These are phyloP conservation scores for Tolypocladium cylindrosporum DNA, from an alignment of 2,329 filamentous ascomycete genomes.

Conservation along the genomic window DNA sequence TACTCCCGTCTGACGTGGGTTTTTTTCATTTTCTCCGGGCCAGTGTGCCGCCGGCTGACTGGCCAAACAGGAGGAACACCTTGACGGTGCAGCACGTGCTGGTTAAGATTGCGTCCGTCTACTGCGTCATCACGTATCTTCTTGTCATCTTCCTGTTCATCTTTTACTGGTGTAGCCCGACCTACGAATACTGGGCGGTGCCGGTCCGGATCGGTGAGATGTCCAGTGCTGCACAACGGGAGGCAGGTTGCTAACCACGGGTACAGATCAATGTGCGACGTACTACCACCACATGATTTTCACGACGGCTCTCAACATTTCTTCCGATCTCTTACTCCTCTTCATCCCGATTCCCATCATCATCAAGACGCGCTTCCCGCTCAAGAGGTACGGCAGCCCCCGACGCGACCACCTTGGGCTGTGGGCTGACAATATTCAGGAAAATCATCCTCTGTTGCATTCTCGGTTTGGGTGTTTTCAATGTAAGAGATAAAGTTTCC, in stretches of 20 bases:
- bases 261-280: conserved; percentile 29
- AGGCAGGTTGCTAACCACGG: conserved; percentile 2
- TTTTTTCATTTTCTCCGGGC: background rate
- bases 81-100: conserved; percentile 20
- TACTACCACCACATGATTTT: conserved; percentile 37
- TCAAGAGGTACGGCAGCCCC: conserved; percentile 11
- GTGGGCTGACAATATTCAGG: conserved; percentile 12
- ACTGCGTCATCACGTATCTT: conserved; percentile 33
- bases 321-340: conserved; percentile 33
- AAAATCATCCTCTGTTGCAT: conserved; percentile 44
- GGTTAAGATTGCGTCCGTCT: conserved; percentile 32
- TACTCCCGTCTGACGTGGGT: conserved; percentile 42
- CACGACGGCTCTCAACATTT: conserved; percentile 35
- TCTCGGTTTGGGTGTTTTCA: conserved; percentile 45
- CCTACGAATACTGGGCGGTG: conserved; percentile 40
- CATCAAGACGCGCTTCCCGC: conserved; percentile 26
- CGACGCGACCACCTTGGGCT: background rate
- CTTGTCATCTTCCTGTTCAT: conserved; percentile 40
- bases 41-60: background rate
- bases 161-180: conserved; percentile 43
- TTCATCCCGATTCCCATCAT: conserved; percentile 35
- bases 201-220: conserved; percentile 25
- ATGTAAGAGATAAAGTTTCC: conserved; percentile 8
- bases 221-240: background rate
- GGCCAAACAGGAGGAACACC: conserved; percentile 11